Evolutionary conservation across 2,329 filamentous ascomycete genomes (phyloP), one percentile per base, ranked within the genome.

Genomic region (Camillea tinctor): DNA sequence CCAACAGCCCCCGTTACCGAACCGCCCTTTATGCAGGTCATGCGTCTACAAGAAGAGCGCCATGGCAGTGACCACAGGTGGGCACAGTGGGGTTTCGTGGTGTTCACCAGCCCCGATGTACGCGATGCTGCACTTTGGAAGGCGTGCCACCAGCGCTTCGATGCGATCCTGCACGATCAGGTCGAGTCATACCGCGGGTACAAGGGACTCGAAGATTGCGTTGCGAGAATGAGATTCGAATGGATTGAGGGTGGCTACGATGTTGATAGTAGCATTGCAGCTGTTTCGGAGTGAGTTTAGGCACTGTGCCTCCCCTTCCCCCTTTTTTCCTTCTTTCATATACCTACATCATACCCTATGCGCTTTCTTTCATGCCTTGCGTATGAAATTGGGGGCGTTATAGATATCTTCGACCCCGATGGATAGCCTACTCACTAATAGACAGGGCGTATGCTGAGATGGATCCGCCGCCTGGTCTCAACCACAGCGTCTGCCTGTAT

Each of bases 21-120:
- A 30, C 57, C 64, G 3, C 60, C 60, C 4, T 64, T 62, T 30
- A 62, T 64, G 60, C 54, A 62, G 36, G 20, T 56, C 22, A 62
- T 64, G 57, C 59, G 59, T 13, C 36, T 61, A 24, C 55, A 55
- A n/a, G 58, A 64, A 26, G 24, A 56, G 50, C 58, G 56, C 49
- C 11, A 48, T 8, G 60, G 61, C 3, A 9, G 54, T 11, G 44
- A 30, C 8, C 55, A 55, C 6, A 52, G n/a, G n/a, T 64, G 62
- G 64, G 26, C 60, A 13, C 62, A 55, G 3, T 66, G 64, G 60
- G 64, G 64, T 4, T 66, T 64, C 21, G 60, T 66, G 8, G 57
- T 64, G 5, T 66, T 52, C 52, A 64, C 60, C 54, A 64, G 62
- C 26, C 64, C 62, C 8, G 36, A 63, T 19, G 64, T 66, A 17